Conservation (phyloP, 768 basidiomycete species). For the Coprinellus micaceus region DNA sequence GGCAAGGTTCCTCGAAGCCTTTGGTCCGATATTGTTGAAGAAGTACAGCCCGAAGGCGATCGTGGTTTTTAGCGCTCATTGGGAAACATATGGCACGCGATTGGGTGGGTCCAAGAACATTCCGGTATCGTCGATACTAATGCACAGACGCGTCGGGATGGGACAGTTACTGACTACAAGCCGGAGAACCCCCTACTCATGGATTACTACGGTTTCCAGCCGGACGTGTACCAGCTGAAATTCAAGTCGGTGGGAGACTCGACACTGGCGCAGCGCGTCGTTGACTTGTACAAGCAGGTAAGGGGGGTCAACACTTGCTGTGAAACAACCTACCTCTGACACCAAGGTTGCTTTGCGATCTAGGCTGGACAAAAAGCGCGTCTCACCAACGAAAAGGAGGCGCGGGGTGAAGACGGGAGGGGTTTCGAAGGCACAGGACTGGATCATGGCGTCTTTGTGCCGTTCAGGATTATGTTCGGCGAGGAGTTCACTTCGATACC, state of each 20-base stretch:
- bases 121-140: background rate
- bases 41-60: constrained; percentile 80
- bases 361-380: constrained; percentile 56
- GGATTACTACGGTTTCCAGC: constrained; percentile 72
- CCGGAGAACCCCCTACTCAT: constrained; percentile 65
- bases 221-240: constrained; percentile 54
- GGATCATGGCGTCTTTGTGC: constrained; percentile 80
- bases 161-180: constrained; percentile 65
- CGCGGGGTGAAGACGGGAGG: constrained; percentile 62
- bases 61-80: constrained; percentile 80
- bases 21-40: constrained; percentile 58
- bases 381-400: constrained; percentile 44
- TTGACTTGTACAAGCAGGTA: constrained; percentile 57
- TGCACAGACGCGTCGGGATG: constrained; percentile 1
- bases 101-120: constrained; percentile 40
- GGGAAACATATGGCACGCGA: constrained; percentile 62
- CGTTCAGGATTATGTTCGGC: constrained; percentile 77
- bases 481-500: constrained; percentile 59
- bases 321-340: background rate
- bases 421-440: constrained; percentile 63
- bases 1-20: constrained; percentile 56
- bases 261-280: constrained; percentile 52
- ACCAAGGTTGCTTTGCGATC: background rate
- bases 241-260: constrained; percentile 68
- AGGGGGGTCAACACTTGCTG: background rate